Evolutionary conservation across 768 basidiomycete species (phyloP), one percentile per base, ranked within the genome.

Genomic region (Suillus discolor): DNA sequence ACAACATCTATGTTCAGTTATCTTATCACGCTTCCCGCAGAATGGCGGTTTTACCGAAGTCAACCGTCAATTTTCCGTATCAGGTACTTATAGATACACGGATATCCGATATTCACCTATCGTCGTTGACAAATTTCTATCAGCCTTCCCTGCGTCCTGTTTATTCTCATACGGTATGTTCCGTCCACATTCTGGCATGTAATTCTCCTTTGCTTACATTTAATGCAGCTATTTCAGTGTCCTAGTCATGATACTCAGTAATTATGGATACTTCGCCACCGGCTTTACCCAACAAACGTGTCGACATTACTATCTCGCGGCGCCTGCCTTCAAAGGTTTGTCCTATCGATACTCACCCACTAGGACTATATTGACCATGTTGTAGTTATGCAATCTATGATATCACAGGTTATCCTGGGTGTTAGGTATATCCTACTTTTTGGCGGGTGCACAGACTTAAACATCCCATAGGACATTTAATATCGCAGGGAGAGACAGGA

Each of bases 351-450:
- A 61, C 23, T 51, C 16, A 28, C 2, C 1, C 5, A 20, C 53
- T 13, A 57, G 6, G 18, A n/a, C 11, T 36, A 62, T 73, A 23
- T 68, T 64, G 23, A 25, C 49, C 18, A 18, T 2, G 11, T 51
- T 63, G 15, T 64, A 91, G 90, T 87, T 4, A 20, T 89, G 6
- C 90, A 91, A 74, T 78, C 79, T 0, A 86, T 87, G 83, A 78
- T 88, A 54, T 89, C 89, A 6, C 89, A 91, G 71, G 77, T 82
- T 7, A 90, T 91, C 63, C 71, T 91, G 47, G 89, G 84, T 9
- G 73, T 88, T 59, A 82, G 89, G 89, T 87, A 72, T 20, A 61
- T 4, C 2, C 6, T 16, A 4, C 8, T 1, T 25, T 6, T 0
- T 49, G 9, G 12, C 49, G n/a, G 11, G 12, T 12, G 31, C 28